Conservation (phyloP, 805 yeast genomes). For the Candida orba region DNA sequence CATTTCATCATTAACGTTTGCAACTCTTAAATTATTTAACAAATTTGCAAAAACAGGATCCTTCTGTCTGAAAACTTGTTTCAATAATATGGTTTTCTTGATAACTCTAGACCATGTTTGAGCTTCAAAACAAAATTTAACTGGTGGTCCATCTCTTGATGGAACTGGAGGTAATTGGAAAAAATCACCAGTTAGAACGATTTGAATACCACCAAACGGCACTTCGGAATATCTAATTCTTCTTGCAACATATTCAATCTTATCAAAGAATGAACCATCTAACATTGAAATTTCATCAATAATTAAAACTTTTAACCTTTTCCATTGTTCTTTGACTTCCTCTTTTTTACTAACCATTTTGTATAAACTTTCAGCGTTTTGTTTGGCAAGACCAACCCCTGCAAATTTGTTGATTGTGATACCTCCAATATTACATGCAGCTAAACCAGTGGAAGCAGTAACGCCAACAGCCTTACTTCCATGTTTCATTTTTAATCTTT, state of each 20-base stretch:
- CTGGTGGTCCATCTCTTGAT: constrained; percentile 25
- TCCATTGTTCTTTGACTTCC: constrained; percentile 52
- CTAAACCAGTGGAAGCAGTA: constrained; percentile 94
- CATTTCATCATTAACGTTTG: constrained; percentile 48
- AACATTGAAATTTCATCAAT: constrained; percentile 95
- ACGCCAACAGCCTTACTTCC: constrained; percentile 57
- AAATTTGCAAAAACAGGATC: constrained; percentile 69
- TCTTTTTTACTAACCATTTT: constrained; percentile 39
- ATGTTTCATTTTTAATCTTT: constrained; percentile 37
- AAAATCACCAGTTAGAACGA: constrained; percentile 90
- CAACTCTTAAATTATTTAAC: constrained; percentile 75
- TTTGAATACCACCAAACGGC: constrained; percentile 94
- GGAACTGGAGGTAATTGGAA: constrained; percentile 92
- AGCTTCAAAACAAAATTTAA: constrained; percentile 69
- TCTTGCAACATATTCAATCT: constrained; percentile 65
- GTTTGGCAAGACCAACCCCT: constrained; percentile 73
- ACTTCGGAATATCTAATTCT: constrained; percentile 35
- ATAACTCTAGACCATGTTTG: constrained; percentile 60
- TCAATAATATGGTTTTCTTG: constrained; percentile 58
- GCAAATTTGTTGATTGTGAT: constrained; percentile 79
- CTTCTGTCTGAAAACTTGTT: constrained; percentile 86
- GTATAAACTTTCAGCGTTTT: constrained; percentile 31
- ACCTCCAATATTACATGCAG: constrained; percentile 93
- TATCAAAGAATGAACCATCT: constrained; percentile 69
- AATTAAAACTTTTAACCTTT: constrained; percentile 57